Evolutionary conservation across 106 monocot species (phyloP), one percentile per base, ranked within the genome.

Genomic region (Alisma plantagoaquatica): DNA sequence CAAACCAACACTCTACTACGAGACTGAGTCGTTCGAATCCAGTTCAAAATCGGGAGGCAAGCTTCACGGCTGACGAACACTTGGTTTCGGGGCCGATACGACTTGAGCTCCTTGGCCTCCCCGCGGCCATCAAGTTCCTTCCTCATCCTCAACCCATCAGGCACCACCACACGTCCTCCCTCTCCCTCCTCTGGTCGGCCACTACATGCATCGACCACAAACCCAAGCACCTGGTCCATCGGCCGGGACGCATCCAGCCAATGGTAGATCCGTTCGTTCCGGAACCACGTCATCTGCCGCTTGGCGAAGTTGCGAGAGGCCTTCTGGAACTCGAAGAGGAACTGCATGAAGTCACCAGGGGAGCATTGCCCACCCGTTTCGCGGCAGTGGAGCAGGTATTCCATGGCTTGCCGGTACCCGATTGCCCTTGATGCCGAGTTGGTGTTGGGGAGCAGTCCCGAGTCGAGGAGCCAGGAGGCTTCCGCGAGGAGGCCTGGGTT

Each of bases 321-420:
- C 47, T 72, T 77, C 66, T 91, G 91, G 47, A 85, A 91, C 4
- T 69, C 79, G 9, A 27, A 62, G 4, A 91, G 20, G 24, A 91
- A 85, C 3, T 28, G 43, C 27, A 18, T 17, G 32, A 81, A 84
- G 10, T 60, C 60, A 24, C 70, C 69, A 2, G 72, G 46, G 10
- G 64, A 59, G 56, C 74, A 79, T 31, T 43, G 64, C 3, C 81
- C 84, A 18, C 56, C 69, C 23, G 59, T 28, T 29, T 77, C 23
- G 60, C 91, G 71, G 43, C 80, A 85, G 28, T 35, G 27, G 7
- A 78, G 57, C 59, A 91, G 64, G 58, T 72, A 91, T 26, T 80
- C 74, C 91, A 91, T 84, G 3, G 91, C 80, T 57, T 91, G 91
- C 45, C 84, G 67, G 31, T 91, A 91, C 16, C 91, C 91, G 20